Percentiles rank a stretch among this genome's conserved stretches.
phyloP scores from a whole-genome alignment of 495 filamentous ascomycete species.

The Podospora anserina region DNA sequence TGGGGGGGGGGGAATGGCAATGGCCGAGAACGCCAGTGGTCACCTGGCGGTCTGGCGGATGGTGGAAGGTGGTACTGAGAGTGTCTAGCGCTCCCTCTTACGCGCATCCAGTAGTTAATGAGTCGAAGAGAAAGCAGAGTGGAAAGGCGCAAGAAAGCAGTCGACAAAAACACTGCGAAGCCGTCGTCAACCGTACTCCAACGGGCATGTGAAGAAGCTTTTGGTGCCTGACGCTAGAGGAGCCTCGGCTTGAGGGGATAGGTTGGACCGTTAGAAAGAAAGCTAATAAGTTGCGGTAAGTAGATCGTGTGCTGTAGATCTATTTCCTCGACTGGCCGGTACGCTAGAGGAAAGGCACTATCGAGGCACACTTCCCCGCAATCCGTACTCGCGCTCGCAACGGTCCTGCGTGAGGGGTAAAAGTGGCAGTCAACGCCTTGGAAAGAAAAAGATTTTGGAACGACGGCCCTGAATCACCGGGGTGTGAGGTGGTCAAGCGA shows the following conservation, averaged over 20 bases:
- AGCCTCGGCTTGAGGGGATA: constrained; percentile 12
- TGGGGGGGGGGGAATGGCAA: neutral
- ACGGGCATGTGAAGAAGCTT: constrained; percentile 19
- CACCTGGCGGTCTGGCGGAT: neutral
- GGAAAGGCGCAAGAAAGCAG: neutral
- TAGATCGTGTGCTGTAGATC: neutral
- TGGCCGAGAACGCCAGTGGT: neutral
- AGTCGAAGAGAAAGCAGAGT: neutral
- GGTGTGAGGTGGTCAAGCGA: neutral
- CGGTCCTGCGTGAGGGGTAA: constrained; percentile 1
- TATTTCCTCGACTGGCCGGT: neutral
- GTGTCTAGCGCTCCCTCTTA: neutral
- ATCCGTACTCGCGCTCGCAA: neutral
- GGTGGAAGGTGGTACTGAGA: neutral
- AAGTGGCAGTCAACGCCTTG: neutral
- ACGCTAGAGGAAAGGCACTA: neutral
- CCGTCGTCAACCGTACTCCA: neutral
- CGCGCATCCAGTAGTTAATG: neutral
- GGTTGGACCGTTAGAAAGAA: neutral
- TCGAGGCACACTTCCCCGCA: neutral
- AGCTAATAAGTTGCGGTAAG: neutral
- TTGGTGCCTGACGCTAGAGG: constrained; percentile 17
- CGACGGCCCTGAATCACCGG: neutral
- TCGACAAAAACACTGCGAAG: neutral
- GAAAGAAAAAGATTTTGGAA: neutral